A percentile compares a stretch with the other conserved stretches of the same genome.
phyloP scores from a whole-genome alignment of 305 asterid genomes.

The Ilex paraguariensis region DNA sequence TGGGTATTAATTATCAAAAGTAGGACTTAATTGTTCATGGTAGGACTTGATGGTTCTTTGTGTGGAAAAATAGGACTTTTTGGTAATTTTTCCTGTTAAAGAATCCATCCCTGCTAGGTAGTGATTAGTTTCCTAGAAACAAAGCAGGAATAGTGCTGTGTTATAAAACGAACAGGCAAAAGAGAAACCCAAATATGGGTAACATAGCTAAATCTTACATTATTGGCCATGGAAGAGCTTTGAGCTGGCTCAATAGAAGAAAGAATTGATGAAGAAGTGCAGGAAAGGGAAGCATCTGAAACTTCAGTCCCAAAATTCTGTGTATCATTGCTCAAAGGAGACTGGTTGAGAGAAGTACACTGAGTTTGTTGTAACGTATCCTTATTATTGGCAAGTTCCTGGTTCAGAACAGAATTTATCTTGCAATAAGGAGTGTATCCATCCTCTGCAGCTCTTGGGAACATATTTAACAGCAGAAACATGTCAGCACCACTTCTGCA shows the following conservation, averaged over 20 bases:
- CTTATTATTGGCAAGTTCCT: slow-evolving; percentile 20
- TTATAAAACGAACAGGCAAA: too few species aligned
- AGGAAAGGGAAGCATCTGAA: slow-evolving; percentile 24
- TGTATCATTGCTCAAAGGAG: slow-evolving; percentile 15
- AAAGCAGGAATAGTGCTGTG: too few species aligned
- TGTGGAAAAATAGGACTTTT: too few species aligned
- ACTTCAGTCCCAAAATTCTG: slow-evolving; percentile 16
- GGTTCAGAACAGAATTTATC: slow-evolving; percentile 22
- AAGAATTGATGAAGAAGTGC: slow-evolving; percentile 16
- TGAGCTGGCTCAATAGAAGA: slow-evolving; percentile 18
- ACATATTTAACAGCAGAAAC: slow-evolving; percentile 38
- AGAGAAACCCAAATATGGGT: background rate
- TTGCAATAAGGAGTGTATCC: slow-evolving; percentile 64
- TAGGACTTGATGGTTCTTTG: too few species aligned
- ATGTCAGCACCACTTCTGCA: slow-evolving; percentile 39
- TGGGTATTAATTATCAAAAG: too few species aligned
- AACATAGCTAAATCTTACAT: slow-evolving; percentile 26
- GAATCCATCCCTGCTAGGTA: too few species aligned
- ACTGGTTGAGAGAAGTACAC: slow-evolving; percentile 10
- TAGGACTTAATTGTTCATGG: too few species aligned
- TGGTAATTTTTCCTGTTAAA: too few species aligned
- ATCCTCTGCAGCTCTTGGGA: slow-evolving; percentile 41
- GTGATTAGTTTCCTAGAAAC: too few species aligned
- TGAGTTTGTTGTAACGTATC: slow-evolving; percentile 16
- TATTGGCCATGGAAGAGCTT: slow-evolving; percentile 15